Base-by-base conservation (phyloP, 2,329 filamentous ascomycete genomes). In the Trichoderma aggressivum region DNA sequence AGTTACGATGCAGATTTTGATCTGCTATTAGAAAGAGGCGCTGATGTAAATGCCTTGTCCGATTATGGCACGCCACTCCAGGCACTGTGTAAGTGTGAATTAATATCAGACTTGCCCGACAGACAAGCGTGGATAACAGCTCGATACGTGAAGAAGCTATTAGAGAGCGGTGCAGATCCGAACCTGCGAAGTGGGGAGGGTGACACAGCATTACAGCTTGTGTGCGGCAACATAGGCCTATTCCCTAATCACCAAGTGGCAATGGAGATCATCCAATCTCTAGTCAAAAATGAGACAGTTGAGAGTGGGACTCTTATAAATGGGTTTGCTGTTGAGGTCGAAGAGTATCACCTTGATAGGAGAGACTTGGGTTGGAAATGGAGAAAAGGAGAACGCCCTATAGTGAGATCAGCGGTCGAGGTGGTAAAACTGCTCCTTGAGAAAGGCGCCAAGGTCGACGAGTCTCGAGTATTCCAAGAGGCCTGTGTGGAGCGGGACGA, bases 1-100 rank as follows among this genome's bases (percentile, higher is more conserved):
- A 2, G 4, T 4, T 0, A 14, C 1, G 8, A 12, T 1, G 7
- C 14, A 14, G 5, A 11, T 0, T 11, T 47, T 21, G 4, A 47
- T 26, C 34, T 62, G 7, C 60, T 62, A 2, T 30, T 62, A 7
- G 10, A 21, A 21, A 62, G 60, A 47, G 36, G 36, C 5, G 60
- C 60, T 5, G 7, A 62, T 3, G 18, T 47, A 21, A 47, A 62
- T 43, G 16, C 5, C 14, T 28, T 62, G 0, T 24, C 24, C 2
- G 2, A 1, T 11, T 8, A 14, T 12, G 43, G 18, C 18, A 62
- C 60, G 3, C 60, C 60, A 4, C 36, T 62, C 12, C 60, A 62
- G 7, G 7, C 21, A 43, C n/a, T 32, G 7, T 60, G 56, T 34
- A 11, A 10, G 32, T 3, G 11, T 34, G 5, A 11, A 11, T 3